These are phyloP conservation scores for Ganoderma sp. DNA, from an alignment of 1,284 basidiomycete genomes.

Conservation along the genomic window DNA sequence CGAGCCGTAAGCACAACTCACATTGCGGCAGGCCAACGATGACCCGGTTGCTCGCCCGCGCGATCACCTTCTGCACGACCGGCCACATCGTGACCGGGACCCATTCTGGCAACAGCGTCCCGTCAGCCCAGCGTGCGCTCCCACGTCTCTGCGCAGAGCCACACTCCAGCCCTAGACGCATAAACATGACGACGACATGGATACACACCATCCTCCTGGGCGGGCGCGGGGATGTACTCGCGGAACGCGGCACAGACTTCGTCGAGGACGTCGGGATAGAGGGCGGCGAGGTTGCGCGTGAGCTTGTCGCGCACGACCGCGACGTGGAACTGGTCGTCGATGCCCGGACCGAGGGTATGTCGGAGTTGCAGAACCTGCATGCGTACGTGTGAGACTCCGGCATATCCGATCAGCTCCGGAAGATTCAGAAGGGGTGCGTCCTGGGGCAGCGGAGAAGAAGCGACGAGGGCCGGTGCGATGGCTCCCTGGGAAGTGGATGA, in stretches of 20 bases:
- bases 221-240: conserved; percentile 32
- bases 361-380: conserved; percentile 25
- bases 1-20: conserved; percentile 4
- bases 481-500: too few species aligned
- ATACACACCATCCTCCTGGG: conserved; percentile 27
- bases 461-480: too few species aligned
- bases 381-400: too few species aligned
- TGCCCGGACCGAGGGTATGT: conserved; percentile 27
- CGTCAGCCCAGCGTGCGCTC: neutral
- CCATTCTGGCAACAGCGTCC: conserved; percentile 21
- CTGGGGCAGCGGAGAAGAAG: too few species aligned
- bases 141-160: neutral
- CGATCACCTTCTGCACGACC: conserved; percentile 27
- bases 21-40: conserved; percentile 32
- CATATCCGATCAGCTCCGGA: neutral
- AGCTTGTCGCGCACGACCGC: conserved; percentile 38
- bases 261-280: conserved; percentile 39
- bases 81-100: conserved; percentile 20
- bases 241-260: conserved; percentile 39
- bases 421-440: too few species aligned
- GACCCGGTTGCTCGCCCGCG: conserved; percentile 30
- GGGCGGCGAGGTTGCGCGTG: conserved; percentile 36
- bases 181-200: neutral
- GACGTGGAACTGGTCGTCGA: conserved; percentile 40
- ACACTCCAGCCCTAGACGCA: neutral